These are phyloP conservation scores for Phylloporus sp. DNA, from an alignment of 768 basidiomycete species.

Conservation along the genomic window DNA sequence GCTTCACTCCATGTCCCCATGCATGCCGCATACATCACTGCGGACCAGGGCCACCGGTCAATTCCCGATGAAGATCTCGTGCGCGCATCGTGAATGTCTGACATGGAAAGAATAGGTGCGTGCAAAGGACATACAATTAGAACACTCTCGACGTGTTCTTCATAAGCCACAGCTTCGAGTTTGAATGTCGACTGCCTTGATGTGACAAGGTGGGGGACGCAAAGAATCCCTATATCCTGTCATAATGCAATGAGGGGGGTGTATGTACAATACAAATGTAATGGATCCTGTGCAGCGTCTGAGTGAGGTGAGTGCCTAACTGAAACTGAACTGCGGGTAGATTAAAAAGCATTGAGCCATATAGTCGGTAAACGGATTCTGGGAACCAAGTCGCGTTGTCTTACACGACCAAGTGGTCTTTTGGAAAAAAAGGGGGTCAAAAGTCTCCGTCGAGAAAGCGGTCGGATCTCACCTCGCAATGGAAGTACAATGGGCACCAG, in stretches of 20 bases:
- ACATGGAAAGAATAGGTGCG: constrained; percentile 1
- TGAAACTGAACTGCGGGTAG: neutral
- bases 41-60: constrained; percentile 17
- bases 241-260: constrained; percentile 21
- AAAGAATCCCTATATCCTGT: constrained; percentile 11
- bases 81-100: constrained; percentile 13
- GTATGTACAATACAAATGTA: constrained; percentile 27
- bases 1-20: constrained; percentile 12
- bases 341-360: constrained; percentile 4
- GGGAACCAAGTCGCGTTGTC: neutral
- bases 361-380: neutral
- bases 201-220: constrained; percentile 13
- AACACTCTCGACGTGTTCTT: constrained; percentile 21
- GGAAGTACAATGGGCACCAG: constrained; percentile 67
- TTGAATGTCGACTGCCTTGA: neutral
- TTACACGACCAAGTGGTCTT: constrained; percentile 30
- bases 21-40: constrained; percentile 22
- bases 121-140: constrained; percentile 10
- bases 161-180: constrained; percentile 12
- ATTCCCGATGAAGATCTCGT: constrained; percentile 25
- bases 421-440: constrained; percentile 10
- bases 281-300: constrained; percentile 16
- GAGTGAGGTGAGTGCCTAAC: constrained; percentile 5
- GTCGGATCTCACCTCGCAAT: constrained; percentile 54
- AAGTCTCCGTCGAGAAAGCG: neutral